These are phyloP conservation scores for Pythium brassicae DNA, from an alignment of 352 stramenopile species.

Conservation along the genomic window DNA sequence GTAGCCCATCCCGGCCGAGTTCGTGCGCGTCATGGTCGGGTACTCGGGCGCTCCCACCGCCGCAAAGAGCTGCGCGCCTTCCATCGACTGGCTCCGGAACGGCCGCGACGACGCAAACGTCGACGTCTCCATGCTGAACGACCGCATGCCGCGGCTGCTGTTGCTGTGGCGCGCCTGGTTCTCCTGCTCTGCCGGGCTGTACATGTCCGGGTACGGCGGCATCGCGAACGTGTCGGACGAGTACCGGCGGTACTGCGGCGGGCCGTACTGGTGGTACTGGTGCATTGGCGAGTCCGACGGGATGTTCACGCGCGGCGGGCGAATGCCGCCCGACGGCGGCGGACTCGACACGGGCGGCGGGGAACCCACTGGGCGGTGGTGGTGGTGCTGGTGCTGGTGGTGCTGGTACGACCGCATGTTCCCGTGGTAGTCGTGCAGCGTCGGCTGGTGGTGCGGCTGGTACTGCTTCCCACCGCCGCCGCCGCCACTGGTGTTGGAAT, in stretches of 20 bases:
- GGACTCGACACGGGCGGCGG: conserved; percentile 32
- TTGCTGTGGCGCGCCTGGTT: conserved; percentile 40
- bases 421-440: conserved; percentile 48
- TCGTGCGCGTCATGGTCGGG: conserved; percentile 47
- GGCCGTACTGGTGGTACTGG: conserved; percentile 35
- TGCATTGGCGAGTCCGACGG: conserved; percentile 63
- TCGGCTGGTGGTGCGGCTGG: conserved; percentile 30
- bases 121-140: conserved; percentile 74
- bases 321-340: conserved; percentile 28
- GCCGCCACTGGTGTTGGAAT: conserved; percentile 4
- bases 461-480: conserved; percentile 47
- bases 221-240: conserved; percentile 66
- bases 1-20: conserved; percentile 55
- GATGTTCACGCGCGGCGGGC: conserved; percentile 66
- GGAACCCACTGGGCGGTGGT: conserved; percentile 22
- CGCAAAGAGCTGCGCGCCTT: conserved; percentile 59
- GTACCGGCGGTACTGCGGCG: conserved; percentile 63
- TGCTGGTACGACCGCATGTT: conserved; percentile 45
- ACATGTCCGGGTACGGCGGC: conserved; percentile 57
- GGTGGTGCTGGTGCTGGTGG: conserved; percentile 13
- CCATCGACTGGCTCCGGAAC: conserved; percentile 73
- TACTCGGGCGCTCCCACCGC: conserved; percentile 46
- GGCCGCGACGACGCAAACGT: conserved; percentile 47
- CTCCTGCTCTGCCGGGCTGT: conserved; percentile 40
- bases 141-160: conserved; percentile 49